Evolutionary conservation across 352 stramenopile species (phyloP).

Genomic region (Globisporangium nodosum): DNA sequence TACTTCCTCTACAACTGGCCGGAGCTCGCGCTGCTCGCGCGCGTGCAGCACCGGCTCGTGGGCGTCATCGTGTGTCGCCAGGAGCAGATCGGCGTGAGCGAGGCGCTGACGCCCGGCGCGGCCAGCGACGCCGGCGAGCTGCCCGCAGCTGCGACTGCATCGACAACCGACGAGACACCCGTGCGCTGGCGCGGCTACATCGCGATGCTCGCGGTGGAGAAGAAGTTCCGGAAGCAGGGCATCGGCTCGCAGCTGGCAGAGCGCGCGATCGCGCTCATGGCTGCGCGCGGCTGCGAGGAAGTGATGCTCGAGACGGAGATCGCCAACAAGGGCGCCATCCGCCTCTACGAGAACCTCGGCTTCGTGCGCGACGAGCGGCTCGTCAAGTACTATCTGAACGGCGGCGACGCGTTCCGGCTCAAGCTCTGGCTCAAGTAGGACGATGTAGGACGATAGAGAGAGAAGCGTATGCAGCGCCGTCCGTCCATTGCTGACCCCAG

Average conservation of each 20-base stretch:
- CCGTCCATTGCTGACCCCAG: no score
- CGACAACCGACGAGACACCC: not conserved
- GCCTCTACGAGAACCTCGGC: constrained; percentile 92
- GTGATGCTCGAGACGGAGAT: constrained; percentile 94
- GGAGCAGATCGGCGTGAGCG: constrained; percentile 68
- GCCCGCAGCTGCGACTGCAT: not conserved
- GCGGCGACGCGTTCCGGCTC: constrained; percentile 90
- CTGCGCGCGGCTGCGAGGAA: constrained; percentile 71
- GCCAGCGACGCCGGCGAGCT: not conserved
- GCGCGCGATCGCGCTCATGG: constrained; percentile 88
- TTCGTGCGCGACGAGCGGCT: constrained; percentile 92
- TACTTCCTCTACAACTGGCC: constrained; percentile 96
- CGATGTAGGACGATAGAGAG: not conserved
- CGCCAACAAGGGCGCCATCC: constrained; percentile 87
- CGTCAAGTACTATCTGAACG: constrained; percentile 95
- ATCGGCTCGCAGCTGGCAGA: constrained; percentile 89
- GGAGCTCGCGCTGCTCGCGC: constrained; percentile 86
- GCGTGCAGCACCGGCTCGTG: constrained; percentile 82
- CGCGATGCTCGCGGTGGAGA: constrained; percentile 93
- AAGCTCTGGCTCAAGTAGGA: constrained; percentile 82
- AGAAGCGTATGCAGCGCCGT: no score
- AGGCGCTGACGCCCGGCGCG: constrained; percentile 25
- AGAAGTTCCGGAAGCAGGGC: constrained; percentile 81
- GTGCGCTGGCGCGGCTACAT: constrained; percentile 88
- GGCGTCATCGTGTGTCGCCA: constrained; percentile 91